Base-by-base conservation (phyloP, 2,329 filamentous ascomycete species). In the Berkeleyomyces basicola region DNA sequence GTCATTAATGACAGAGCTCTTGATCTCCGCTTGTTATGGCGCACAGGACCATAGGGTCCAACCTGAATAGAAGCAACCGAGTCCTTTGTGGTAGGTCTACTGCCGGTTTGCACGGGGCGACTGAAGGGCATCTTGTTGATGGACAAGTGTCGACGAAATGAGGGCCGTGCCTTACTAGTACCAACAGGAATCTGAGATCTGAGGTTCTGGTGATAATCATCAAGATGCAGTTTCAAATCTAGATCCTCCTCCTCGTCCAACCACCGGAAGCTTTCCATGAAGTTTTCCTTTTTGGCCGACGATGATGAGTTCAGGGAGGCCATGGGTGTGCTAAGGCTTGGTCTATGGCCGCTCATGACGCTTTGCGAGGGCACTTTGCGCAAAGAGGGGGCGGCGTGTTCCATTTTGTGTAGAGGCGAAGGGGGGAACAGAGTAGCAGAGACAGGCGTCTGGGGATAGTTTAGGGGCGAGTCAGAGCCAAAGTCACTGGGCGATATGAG, bases 221-320 rank as follows among this genome's bases (percentile, higher is more conserved):
- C 84, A 40, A 90, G 73, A 44, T 78, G 79, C 44, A 91, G 77
- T 53, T 80, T 77, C 33, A 86, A 72, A 68, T 91, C 86, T 40
- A 91, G 74, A 61, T 87, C 81, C 16, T 85, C 80, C 61, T 88
- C 83, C 63, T 88, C 84, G 39, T 90, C 86, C 36, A 90, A 75
- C 85, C 86, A 89, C 58, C 83, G 79, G 67, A 90, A 86, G 69
- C 79, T 85, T 65, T 89, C 83, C 59, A 82, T 81, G 63, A 87
- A 75, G 1, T 80, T 79, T 59, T 81, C 77, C 43, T 79, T 73
- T 67, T 58, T 64, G 10, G 79, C 69, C 39, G 65, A 65, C 39
- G 62, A 36, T 37, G 51, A 55, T 4, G 46, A 76, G 47, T 70
- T 65, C 1, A 62, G 42, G 3, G 58, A 57, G 44, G 58, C 61